Conservation (phyloP, 139 green algal species). For the Asterochloris sp. region DNA sequence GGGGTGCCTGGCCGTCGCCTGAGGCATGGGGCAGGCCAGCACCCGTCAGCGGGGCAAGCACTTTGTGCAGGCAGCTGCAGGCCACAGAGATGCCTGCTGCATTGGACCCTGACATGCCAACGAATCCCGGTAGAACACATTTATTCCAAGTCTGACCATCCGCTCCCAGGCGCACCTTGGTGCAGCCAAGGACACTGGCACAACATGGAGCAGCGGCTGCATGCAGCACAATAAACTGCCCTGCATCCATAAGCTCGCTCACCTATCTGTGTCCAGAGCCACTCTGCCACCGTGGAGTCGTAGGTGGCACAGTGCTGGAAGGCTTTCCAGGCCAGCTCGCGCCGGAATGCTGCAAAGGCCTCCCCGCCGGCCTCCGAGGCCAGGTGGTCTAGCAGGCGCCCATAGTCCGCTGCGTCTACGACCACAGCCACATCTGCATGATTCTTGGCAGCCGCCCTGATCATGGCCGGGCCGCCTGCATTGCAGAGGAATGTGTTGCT, state of each 20-base stretch:
- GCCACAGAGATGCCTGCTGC: no score
- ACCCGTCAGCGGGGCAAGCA: no score
- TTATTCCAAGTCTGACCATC: no score
- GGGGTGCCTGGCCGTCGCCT: slow-evolving; percentile 35
- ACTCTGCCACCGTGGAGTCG: slow-evolving; percentile 89
- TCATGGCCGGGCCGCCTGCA: slow-evolving; percentile 91
- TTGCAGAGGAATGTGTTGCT: neutral
- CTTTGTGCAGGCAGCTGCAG: neutral
- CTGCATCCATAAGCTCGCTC: neutral
- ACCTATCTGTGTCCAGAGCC: slow-evolving; percentile 86
- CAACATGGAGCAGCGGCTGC: neutral
- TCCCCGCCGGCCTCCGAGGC: neutral
- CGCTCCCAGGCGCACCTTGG: no score
- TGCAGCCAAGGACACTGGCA: no score
- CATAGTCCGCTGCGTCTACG: slow-evolving; percentile 89
- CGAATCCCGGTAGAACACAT: no score
- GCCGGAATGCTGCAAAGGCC: slow-evolving; percentile 49
- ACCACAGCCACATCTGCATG: slow-evolving; percentile 79
- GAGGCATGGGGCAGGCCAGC: neutral
- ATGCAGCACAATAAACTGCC: neutral
- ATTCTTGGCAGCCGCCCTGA: slow-evolving; percentile 94
- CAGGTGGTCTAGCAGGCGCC: slow-evolving; percentile 65
- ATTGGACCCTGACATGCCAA: no score
- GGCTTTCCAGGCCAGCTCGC: slow-evolving; percentile 95
- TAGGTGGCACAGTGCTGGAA: slow-evolving; percentile 96